A percentile compares a stretch with the other conserved stretches of the same genome.
Evolutionary conservation across 2,329 filamentous ascomycete species (phyloP).

Genomic region (Nigrospora oryzae): DNA sequence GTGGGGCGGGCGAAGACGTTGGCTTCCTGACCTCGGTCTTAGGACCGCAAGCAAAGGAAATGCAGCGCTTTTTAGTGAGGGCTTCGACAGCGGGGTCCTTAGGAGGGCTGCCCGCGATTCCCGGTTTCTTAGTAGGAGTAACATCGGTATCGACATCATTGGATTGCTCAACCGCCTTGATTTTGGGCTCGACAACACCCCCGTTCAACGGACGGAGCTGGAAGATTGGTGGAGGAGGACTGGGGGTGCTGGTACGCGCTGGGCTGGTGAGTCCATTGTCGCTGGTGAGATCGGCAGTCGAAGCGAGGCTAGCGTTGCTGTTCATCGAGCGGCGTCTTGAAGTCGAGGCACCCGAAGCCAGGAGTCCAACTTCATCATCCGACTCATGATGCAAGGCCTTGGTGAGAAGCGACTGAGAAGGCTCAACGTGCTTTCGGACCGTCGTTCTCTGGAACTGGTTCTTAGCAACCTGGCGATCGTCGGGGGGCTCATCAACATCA

Average conservation of each 20-base stretch:
- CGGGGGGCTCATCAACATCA: slow-evolving; percentile 85
- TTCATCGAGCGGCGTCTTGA: slow-evolving; percentile 57
- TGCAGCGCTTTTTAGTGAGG: slow-evolving; percentile 74
- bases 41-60: slow-evolving; percentile 80
- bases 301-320: slow-evolving; percentile 73
- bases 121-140: slow-evolving; percentile 5
- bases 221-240: slow-evolving; percentile 66
- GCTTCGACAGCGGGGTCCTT: slow-evolving; percentile 53
- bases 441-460: slow-evolving; percentile 37
- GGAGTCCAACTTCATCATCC: slow-evolving; percentile 41
- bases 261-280: slow-evolving; percentile 88
- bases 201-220: slow-evolving; percentile 32
- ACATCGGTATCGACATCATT: slow-evolving; percentile 13
- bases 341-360: slow-evolving; percentile 24
- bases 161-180: slow-evolving; percentile 14
- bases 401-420: slow-evolving; percentile 77
- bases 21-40: slow-evolving; percentile 44
- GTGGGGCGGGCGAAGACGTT: slow-evolving; percentile 24
- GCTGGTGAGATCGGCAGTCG: slow-evolving; percentile 88
- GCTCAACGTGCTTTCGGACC: slow-evolving; percentile 40
- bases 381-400: slow-evolving; percentile 66
- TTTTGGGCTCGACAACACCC: slow-evolving; percentile 18
- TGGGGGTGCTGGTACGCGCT: slow-evolving; percentile 78
- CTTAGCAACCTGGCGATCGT: slow-evolving; percentile 31
- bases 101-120: slow-evolving; percentile 13